Conservation (phyloP, 768 basidiomycete species). For the Termitomyces sp. region DNA sequence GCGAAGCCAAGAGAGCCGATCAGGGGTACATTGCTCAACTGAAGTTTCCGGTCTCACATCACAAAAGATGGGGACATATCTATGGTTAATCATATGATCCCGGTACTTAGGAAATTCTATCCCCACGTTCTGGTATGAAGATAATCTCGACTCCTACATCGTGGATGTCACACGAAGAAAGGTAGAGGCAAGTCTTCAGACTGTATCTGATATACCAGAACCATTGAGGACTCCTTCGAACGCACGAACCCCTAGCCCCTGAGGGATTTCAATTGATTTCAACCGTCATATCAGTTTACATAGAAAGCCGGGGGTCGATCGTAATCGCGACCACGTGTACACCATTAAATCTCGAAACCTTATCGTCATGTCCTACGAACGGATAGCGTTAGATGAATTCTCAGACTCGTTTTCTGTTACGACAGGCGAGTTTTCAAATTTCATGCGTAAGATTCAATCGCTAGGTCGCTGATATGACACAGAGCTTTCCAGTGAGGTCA, state of each 20-base stretch:
- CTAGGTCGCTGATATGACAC: not conserved
- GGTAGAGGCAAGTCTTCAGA: too few species aligned
- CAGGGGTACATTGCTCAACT: too few species aligned
- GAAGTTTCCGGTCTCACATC: too few species aligned
- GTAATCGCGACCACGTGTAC: not conserved
- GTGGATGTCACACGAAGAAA: too few species aligned
- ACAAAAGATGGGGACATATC: too few species aligned
- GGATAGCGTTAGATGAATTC: slow-evolving; percentile 43
- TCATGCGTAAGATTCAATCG: not conserved
- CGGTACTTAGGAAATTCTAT: not conserved
- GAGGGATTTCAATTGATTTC: not conserved
- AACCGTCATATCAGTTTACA: not conserved
- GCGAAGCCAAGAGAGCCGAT: too few species aligned
- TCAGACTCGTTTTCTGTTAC: slow-evolving; percentile 38
- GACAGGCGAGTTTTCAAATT: slow-evolving; percentile 36
- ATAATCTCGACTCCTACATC: too few species aligned
- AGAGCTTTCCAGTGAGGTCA: slow-evolving; percentile 87
- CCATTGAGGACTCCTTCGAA: not conserved
- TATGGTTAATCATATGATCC: not conserved
- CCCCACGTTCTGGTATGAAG: too few species aligned
- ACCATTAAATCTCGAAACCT: not conserved
- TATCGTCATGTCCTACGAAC: slow-evolving; percentile 37
- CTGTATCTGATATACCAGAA: not conserved
- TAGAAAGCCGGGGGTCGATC: not conserved
- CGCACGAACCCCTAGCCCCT: not conserved